Percentiles rank a stretch among this genome's conserved stretches.
phyloP scores from a whole-genome alignment of 2,329 filamentous ascomycete species.

The Neofusicoccum sp. region DNA sequence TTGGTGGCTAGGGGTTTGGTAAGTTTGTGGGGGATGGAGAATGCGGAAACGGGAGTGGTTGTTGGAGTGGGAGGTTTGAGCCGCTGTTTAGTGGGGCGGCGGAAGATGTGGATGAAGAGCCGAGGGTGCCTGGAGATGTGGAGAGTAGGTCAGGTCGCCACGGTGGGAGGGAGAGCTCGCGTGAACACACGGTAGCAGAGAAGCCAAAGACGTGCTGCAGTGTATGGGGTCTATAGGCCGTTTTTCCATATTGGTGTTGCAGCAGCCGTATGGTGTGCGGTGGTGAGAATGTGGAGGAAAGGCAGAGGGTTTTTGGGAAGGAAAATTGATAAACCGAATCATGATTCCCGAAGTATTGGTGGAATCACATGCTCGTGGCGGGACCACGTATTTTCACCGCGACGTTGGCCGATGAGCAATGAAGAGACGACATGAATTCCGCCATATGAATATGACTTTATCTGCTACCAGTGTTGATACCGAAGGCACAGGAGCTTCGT shows the following conservation, averaged over 20 bases:
- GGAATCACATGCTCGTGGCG: too few species aligned
- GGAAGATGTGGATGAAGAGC: neutral
- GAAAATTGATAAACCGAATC: neutral
- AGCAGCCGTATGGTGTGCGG: constrained; percentile 66
- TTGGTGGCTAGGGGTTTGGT: constrained; percentile 58
- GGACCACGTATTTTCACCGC: too few species aligned
- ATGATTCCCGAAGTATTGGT: too few species aligned
- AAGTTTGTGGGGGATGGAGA: constrained; percentile 37
- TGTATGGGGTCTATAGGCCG: constrained; percentile 50
- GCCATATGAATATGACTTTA: too few species aligned
- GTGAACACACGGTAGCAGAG: neutral
- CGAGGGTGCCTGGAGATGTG: neutral
- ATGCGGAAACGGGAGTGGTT: neutral
- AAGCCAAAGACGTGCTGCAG: neutral
- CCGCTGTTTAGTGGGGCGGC: constrained; percentile 23
- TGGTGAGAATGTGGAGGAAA: constrained; percentile 68
- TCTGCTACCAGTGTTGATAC: too few species aligned
- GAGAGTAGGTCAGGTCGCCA: neutral
- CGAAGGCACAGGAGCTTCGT: too few species aligned
- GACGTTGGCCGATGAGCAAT: too few species aligned
- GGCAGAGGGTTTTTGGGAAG: neutral
- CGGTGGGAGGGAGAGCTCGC: neutral
- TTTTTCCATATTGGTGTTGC: constrained; percentile 56
- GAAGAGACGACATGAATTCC: too few species aligned
- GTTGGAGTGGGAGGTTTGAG: neutral